A percentile compares a stretch with the other conserved stretches of the same genome.
Evolutionary conservation across 352 stramenopile genomes (phyloP).

Genomic region (Globisporangium recalcitrans): DNA sequence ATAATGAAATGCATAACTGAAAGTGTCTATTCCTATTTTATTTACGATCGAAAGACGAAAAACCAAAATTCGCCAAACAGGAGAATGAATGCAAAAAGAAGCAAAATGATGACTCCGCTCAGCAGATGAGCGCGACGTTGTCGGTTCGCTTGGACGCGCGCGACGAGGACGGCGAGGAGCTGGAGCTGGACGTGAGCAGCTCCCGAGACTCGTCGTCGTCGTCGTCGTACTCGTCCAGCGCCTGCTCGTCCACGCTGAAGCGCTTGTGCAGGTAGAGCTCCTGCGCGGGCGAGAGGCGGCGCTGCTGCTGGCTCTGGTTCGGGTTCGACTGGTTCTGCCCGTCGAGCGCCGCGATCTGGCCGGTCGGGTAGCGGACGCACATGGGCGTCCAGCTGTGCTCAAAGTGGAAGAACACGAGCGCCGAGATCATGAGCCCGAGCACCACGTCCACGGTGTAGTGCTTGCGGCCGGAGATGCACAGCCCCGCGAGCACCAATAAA

Average conservation of each 20-base stretch:
- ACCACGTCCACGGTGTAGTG: conserved; percentile 81
- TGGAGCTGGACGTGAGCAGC: conserved; percentile 8
- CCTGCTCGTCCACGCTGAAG: conserved; percentile 53
- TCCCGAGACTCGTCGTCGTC: conserved; percentile 17
- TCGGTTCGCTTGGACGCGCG: conserved; percentile 25
- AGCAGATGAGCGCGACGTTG: conserved; percentile 44
- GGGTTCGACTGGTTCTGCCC: conserved; percentile 13
- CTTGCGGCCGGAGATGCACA: conserved; percentile 64
- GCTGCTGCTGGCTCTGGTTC: conserved; percentile 9
- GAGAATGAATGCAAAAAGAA: background rate
- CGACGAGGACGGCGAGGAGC: background rate
- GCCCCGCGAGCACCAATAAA: conserved; percentile 36
- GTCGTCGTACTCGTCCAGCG: conserved; percentile 37
- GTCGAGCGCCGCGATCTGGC: conserved; percentile 20
- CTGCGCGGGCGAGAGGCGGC: conserved; percentile 9
- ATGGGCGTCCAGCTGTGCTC: conserved; percentile 65
- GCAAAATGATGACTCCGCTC: conserved; percentile 3
- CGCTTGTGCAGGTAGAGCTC: conserved; percentile 32
- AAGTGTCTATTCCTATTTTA: conserved; percentile 7
- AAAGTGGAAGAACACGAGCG: conserved; percentile 76
- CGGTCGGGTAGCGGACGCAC: conserved; percentile 31
- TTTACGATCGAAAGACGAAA: background rate
- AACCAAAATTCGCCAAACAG: background rate
- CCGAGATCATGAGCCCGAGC: conserved; percentile 56
- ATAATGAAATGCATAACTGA: background rate